Evolutionary conservation across 768 basidiomycete genomes (phyloP), one percentile per base, ranked within the genome.

Genomic region (Termitomyces sp.): DNA sequence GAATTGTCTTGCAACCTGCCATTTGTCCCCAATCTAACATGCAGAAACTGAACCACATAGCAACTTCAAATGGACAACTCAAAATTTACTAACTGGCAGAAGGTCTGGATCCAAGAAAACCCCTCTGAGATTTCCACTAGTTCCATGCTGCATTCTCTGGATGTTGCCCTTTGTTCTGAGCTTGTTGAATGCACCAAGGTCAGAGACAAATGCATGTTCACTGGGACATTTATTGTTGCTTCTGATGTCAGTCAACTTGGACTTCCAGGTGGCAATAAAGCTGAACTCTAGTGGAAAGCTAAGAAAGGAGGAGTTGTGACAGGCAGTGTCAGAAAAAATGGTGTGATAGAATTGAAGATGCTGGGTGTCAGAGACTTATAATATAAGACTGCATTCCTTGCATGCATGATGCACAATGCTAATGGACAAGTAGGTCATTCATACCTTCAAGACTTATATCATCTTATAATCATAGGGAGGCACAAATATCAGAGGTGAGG

Each of bases 41-140:
- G 97, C 65, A 88, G 90, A 30, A 98, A 98, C 69, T 83, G 94
- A 30, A 71, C 74, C 17, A 87, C 83, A 32, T 99, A 95, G 95
- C 87, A 94, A 65, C 82, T 99, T 41, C 91, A 95, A 66, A 93
- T 98, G 55, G 96, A 98, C 68, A 86, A 87, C 51, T 95, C 92
- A 26, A 95, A 93, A 68, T 99, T 99, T 68, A 91, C 93, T 0
- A 97, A 99, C 68, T 98, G 97, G 97, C 97, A 99, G 70, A 98
- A 98, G 70, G 94, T 98, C 46, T 85, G 97, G 43, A 98, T 99
- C 44, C 97, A 99, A 66, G 97, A 99, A 74, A 98, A 98, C 64
- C 88, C 96, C 10, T 97, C 95, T 26, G 97, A 98, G 72, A 98
- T 99, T 55, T 97, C 97, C 1, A 98, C 96, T 0, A 97, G 97